These are phyloP conservation scores for Clarireedia sp. DNA, from an alignment of 2,329 filamentous ascomycete genomes.

Conservation along the genomic window DNA sequence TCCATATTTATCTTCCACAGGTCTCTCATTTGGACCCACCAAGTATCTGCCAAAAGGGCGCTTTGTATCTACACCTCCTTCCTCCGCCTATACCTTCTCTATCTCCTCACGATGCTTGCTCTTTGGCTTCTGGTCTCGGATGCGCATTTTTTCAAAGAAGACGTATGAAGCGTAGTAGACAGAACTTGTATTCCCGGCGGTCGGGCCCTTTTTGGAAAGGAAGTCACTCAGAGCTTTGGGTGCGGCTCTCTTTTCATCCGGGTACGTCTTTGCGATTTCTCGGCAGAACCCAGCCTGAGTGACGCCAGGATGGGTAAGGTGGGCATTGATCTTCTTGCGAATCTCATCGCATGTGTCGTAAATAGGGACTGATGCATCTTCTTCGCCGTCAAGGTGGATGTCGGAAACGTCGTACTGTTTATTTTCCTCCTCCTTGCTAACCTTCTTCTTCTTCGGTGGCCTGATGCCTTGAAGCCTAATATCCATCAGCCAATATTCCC, in stretches of 20 bases:
- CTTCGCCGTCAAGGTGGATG: conserved; percentile 41
- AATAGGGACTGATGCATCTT: conserved; percentile 37
- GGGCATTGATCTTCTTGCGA: conserved; percentile 46
- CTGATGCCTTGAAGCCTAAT: conserved; percentile 35
- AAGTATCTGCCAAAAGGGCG: neutral
- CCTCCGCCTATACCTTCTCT: conserved; percentile 31
- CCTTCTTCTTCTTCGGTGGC: conserved; percentile 26
- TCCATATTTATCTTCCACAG: conserved; percentile 13
- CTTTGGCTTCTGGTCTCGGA: conserved; percentile 45
- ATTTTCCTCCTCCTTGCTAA: conserved; percentile 26
- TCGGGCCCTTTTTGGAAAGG: conserved; percentile 40
- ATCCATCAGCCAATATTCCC: neutral
- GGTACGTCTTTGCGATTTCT: conserved; percentile 37
- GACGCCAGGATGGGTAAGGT: conserved; percentile 39
- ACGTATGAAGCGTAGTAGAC: conserved; percentile 49
- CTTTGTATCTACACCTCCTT: conserved; percentile 4
- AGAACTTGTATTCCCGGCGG: conserved; percentile 39
- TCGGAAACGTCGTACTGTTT: conserved; percentile 34
- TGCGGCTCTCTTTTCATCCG: conserved; percentile 33
- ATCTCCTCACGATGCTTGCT: conserved; percentile 42
- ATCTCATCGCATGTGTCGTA: conserved; percentile 52
- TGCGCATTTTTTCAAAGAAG: conserved; percentile 51
- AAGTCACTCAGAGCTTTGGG: conserved; percentile 41
- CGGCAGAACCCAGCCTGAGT: conserved; percentile 46
- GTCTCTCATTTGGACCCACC: neutral